Base-by-base conservation (phyloP, 768 basidiomycete species). In the Leccinum subgranulosum region DNA sequence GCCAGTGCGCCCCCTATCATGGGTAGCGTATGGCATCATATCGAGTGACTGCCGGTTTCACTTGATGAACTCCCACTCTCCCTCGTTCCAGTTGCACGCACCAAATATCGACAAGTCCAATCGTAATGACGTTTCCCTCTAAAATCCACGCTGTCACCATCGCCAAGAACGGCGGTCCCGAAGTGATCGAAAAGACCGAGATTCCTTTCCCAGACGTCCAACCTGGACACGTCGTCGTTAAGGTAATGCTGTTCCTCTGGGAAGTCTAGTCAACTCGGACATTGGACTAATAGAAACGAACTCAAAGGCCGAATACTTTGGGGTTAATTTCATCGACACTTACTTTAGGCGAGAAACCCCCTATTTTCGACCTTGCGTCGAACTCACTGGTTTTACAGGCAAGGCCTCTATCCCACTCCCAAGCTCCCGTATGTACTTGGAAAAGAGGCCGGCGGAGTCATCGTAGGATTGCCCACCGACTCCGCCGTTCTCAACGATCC, bases 251-350 rank as follows among this genome's bases (percentile, higher is more conserved):
- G 1, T 47, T 41, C 6, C n/a, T 28, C 19, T 43, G 41, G n/a
- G 9, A n/a, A 43, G 19, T 43, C 19, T 11, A 3, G 10, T 43
- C 41, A 43, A 43, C n/a, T 19, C 11, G 39, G 6, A 19, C 5
- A 11, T 43, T 11, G 41, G 19, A 41, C 60, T 59, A 21, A 64
- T 51, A 10, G 15, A 52, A 34, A 49, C 1, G 10, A 41, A 19
- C 10, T 19, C 11, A 43, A 66, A 88, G 88, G 77, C 86, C 23
- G 84, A 91, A 63, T 93, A 86, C 63, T 75, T 80, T 9, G 92
- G 91, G 7, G 81, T 96, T 64, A 97, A 97, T 76, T 97, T 90
- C 69, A 92, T 89, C 67, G 89, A 91, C 68, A 85, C 84, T 46
- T 95, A 97, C 71, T 84, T 81, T 67, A 79, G 94, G 83, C 87